These are phyloP conservation scores for Lactifluus pinguis DNA, from an alignment of 768 basidiomycete species.

Conservation along the genomic window DNA sequence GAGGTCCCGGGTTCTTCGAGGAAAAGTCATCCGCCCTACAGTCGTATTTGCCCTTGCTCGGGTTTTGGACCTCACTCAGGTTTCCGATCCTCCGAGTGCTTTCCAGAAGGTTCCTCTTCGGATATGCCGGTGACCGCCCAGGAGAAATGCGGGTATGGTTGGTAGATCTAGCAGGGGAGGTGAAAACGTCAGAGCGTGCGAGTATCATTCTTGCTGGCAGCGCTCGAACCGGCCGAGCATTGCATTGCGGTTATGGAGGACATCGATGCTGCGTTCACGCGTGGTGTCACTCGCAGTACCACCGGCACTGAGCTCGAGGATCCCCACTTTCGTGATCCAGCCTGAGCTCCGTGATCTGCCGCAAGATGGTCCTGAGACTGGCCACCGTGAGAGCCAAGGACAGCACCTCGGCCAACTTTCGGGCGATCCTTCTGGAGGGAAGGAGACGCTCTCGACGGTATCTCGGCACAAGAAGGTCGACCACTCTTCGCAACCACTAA, in stretches of 20 bases:
- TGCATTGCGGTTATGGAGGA: constrained; percentile 80
- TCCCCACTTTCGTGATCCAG: constrained; percentile 19
- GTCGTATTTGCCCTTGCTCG: not conserved
- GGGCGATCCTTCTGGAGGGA: not conserved
- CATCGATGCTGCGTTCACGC: constrained; percentile 67
- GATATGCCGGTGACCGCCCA: not conserved
- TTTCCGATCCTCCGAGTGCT: not conserved
- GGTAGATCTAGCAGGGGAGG: not conserved
- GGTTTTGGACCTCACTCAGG: not conserved
- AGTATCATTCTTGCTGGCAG: too few species aligned
- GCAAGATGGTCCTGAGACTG: constrained; percentile 8
- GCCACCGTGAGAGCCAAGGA: not conserved
- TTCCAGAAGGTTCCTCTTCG: not conserved
- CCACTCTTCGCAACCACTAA: constrained; percentile 76
- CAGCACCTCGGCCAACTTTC: not conserved
- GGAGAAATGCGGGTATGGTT: not conserved
- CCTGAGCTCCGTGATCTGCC: constrained; percentile 23
- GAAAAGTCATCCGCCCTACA: not conserved
- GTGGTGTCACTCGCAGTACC: constrained; percentile 30
- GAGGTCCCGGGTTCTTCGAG: not conserved
- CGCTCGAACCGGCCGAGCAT: constrained; percentile 26
- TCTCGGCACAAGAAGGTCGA: constrained; percentile 72
- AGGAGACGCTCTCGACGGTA: constrained; percentile 57
- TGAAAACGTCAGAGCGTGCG: too few species aligned
- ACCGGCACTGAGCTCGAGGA: constrained; percentile 15